phyloP scores from a whole-genome alignment of 116 monocot genomes.

The Zostera marina region DNA sequence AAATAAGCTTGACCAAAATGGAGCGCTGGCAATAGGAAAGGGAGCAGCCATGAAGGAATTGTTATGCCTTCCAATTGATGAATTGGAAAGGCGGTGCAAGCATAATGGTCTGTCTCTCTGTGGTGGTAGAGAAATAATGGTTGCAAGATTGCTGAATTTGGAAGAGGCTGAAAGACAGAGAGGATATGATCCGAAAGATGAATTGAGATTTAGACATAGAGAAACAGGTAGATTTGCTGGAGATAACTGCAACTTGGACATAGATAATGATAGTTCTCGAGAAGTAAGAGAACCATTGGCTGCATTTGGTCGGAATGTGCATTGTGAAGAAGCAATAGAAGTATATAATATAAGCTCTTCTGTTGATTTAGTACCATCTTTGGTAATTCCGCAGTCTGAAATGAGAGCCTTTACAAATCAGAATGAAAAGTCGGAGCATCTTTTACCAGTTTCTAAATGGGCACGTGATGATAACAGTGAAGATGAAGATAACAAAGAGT shows the following conservation, averaged over 20 bases:
- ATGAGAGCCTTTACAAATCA: constrained; percentile 13
- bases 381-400: constrained; percentile 17
- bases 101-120: constrained; percentile 87
- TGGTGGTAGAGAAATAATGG: constrained; percentile 98
- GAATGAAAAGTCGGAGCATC: constrained; percentile 41
- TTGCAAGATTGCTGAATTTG: constrained; percentile 78
- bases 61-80: constrained; percentile 66
- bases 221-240: constrained; percentile 22
- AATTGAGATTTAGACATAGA: constrained; percentile 25
- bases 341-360: constrained; percentile 11
- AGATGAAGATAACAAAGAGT: constrained; percentile 53
- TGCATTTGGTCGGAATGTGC: constrained; percentile 15
- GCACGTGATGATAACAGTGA: constrained; percentile 72
- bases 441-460: constrained; percentile 85
- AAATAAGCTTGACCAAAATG: constrained; percentile 63
- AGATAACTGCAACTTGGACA: constrained; percentile 24
- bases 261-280: constrained; percentile 8
- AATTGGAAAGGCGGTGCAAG: constrained; percentile 91
- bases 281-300: constrained; percentile 15
- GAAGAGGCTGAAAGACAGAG: constrained; percentile 89
- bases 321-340: constrained; percentile 11
- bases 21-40: constrained; percentile 80
- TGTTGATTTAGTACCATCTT: constrained; percentile 11
- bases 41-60: constrained; percentile 88
- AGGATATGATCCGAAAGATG: constrained; percentile 57